These are phyloP conservation scores for Leucaena leucocephala DNA, from an alignment of 306 rosid species.

Conservation along the genomic window DNA sequence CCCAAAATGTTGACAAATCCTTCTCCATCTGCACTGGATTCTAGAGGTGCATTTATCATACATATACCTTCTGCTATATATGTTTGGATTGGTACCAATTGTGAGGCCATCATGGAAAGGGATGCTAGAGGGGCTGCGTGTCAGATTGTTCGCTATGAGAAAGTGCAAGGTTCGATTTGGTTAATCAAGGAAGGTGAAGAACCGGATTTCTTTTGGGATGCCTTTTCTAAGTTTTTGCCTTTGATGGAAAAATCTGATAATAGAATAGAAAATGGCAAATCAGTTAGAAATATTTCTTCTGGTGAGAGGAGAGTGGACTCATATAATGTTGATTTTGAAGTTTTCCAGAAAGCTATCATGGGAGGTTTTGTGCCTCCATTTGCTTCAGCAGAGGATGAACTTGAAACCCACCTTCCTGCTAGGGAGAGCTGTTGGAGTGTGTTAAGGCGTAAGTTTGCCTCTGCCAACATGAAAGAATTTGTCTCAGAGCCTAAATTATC, in stretches of 20 bases:
- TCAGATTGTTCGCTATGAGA: constrained; percentile 95
- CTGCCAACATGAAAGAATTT: constrained; percentile 70
- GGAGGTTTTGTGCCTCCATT: constrained; percentile 98
- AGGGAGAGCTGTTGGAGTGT: constrained; percentile 92
- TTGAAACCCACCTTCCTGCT: constrained; percentile 92
- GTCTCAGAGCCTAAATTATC: constrained; percentile 69
- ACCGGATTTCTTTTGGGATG: constrained; percentile 76
- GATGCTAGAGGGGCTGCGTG: constrained; percentile 95
- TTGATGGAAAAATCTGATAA: constrained; percentile 71
- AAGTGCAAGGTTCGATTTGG: constrained; percentile 73
- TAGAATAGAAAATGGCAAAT: constrained; percentile 46
- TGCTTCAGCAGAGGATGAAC: constrained; percentile 75
- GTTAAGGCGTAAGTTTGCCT: constrained; percentile 80
- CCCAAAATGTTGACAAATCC: constrained; percentile 95
- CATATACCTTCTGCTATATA: constrained; percentile 79
- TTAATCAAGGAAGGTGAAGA: constrained; percentile 84
- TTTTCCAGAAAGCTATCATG: constrained; percentile 76
- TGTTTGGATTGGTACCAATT: constrained; percentile 92
- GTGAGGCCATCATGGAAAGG: constrained; percentile 91
- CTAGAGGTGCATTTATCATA: constrained; percentile 92
- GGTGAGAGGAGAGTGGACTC: constrained; percentile 73
- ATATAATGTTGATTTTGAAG: constrained; percentile 83
- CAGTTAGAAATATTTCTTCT: constrained; percentile 39
- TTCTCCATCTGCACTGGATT: constrained; percentile 70
- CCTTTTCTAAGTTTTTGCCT: constrained; percentile 74